A percentile compares a stretch with the other conserved stretches of the same genome.
Conservation (phyloP, 2,329 filamentous ascomycete genomes). For the Diplodia sapinea region DNA sequence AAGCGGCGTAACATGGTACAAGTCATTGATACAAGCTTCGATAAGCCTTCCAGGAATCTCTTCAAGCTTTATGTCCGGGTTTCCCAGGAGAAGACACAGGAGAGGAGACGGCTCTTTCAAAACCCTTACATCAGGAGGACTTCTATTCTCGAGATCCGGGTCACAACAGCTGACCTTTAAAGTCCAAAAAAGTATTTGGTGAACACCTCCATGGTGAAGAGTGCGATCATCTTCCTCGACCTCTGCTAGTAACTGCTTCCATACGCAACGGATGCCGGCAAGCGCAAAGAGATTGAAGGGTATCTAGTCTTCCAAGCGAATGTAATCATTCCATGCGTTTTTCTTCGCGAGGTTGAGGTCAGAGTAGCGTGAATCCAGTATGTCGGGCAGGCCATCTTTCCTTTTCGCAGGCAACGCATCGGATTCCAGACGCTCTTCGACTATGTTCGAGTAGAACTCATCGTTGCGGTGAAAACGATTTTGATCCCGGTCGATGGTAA, state of each 20-base stretch:
- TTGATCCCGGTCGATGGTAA: too few relatives aligned
- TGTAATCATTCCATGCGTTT: too few relatives aligned
- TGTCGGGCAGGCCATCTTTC: too few relatives aligned
- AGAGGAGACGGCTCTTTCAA: neutral
- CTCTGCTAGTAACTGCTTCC: neutral
- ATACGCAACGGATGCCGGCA: neutral
- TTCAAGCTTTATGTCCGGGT: neutral
- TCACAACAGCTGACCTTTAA: too few relatives aligned
- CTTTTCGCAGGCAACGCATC: too few relatives aligned
- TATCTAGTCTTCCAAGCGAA: neutral
- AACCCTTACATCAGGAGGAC: too few relatives aligned
- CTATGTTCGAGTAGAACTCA: fast-evolving
- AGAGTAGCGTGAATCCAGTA: too few relatives aligned
- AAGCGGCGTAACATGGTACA: neutral
- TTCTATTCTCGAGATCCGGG: too few relatives aligned
- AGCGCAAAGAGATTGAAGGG: slow-evolving; percentile 5
- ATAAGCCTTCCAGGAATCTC: neutral
- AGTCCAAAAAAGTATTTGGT: too few relatives aligned
- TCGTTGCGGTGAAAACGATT: fast-evolving
- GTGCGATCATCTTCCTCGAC: neutral
- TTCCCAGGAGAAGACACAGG: neutral
- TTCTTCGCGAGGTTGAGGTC: too few relatives aligned
- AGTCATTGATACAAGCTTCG: neutral
- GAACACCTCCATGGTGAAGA: neutral
- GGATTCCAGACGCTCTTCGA: too few relatives aligned